phyloP scores from a whole-genome alignment of 2,329 filamentous ascomycete genomes.

The Talaromyces sp. region DNA sequence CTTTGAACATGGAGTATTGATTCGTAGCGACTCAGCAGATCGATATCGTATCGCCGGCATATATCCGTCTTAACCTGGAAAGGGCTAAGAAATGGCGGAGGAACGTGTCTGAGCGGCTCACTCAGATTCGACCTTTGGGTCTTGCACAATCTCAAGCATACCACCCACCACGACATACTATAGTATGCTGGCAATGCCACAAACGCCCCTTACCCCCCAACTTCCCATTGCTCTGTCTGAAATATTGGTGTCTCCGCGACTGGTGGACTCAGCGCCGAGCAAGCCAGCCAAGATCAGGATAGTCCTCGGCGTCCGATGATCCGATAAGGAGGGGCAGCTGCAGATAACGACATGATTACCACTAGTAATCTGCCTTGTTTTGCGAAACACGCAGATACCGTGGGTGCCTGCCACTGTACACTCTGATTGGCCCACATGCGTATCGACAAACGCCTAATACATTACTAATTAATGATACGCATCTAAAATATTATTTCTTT shows the following conservation, averaged over 20 bases:
- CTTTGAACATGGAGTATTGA: background rate
- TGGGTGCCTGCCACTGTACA: background rate
- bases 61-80: background rate
- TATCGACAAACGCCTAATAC: background rate
- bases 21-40: background rate
- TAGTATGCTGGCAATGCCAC: background rate
- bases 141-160: background rate
- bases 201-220: background rate
- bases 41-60: background rate
- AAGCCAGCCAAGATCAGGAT: background rate
- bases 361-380: conserved; percentile 2
- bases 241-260: background rate
- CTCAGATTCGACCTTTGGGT: conserved; percentile 5
- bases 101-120: conserved; percentile 5
- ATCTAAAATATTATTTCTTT: conserved; percentile 4
- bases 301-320: conserved; percentile 10
- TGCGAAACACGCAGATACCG: background rate
- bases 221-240: background rate
- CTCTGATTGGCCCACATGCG: background rate
- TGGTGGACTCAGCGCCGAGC: background rate
- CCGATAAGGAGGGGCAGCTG: conserved; percentile 13
- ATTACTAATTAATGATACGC: conserved; percentile 1
- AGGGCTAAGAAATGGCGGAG: background rate
- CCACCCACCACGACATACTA: background rate
- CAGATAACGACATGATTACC: conserved; percentile 12